These are phyloP conservation scores for Yarrowia keelungensis DNA, from an alignment of 805 yeast species.

Conservation along the genomic window DNA sequence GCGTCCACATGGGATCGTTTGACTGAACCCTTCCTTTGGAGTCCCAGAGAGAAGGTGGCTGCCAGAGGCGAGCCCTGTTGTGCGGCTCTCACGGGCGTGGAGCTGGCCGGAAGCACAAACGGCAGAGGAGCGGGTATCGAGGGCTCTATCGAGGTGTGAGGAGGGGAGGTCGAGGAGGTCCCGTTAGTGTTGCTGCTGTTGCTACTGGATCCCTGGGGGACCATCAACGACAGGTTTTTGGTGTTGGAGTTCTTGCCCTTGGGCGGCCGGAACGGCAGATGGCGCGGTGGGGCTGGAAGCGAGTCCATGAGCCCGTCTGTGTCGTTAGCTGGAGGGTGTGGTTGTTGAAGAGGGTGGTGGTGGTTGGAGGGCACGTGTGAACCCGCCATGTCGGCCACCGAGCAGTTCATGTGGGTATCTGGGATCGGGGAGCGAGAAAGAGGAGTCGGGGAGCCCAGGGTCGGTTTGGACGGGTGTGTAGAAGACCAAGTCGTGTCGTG, in stretches of 20 bases:
- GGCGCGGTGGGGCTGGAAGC: constrained; percentile 34
- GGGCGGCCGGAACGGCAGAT: constrained; percentile 29
- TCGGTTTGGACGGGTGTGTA: too few species aligned
- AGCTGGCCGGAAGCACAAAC: constrained; percentile 18
- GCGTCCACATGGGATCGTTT: constrained; percentile 27
- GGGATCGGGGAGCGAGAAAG: background rate
- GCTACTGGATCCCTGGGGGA: background rate
- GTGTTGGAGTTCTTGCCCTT: constrained; percentile 38
- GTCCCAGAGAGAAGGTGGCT: constrained; percentile 4
- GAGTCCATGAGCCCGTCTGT: constrained; percentile 3
- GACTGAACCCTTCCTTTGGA: constrained; percentile 13
- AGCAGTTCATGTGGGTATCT: constrained; percentile 31
- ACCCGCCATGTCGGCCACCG: constrained; percentile 36
- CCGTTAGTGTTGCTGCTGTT: background rate
- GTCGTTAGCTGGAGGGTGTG: background rate
- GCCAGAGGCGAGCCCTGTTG: background rate
- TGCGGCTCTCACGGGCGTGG: constrained; percentile 10
- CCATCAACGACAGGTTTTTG: constrained; percentile 27
- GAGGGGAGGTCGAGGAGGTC: constrained; percentile 2
- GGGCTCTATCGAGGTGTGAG: constrained; percentile 15
- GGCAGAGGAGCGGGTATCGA: constrained; percentile 19
- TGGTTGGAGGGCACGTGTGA: constrained; percentile 30
- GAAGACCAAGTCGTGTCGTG: background rate
- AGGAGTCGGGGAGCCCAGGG: too few species aligned
- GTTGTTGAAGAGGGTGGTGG: constrained; percentile 13